Conservation (phyloP, 805 yeast species). For the Martiniozyma abietophila region DNA sequence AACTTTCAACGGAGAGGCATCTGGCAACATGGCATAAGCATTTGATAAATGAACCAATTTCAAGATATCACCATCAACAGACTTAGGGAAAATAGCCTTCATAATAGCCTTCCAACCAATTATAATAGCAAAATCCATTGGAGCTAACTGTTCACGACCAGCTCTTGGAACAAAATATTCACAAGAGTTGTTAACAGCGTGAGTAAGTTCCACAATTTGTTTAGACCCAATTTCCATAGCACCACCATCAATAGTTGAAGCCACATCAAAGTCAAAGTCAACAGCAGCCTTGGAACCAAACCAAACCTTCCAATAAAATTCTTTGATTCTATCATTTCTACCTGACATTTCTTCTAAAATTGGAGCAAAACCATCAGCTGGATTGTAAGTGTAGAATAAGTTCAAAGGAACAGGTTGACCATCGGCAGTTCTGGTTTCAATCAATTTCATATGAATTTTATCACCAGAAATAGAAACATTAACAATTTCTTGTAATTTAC, state of each 20-base stretch:
- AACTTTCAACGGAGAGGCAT: slow-evolving; percentile 79
- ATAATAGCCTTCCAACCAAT: slow-evolving; percentile 98
- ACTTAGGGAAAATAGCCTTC: slow-evolving; percentile 94
- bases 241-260: slow-evolving; percentile 61
- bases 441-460: slow-evolving; percentile 60
- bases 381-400: slow-evolving; percentile 68
- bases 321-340: slow-evolving; percentile 88
- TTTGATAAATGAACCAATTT: slow-evolving; percentile 91
- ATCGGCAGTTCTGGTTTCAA: slow-evolving; percentile 84
- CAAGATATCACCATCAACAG: slow-evolving; percentile 93
- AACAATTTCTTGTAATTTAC: slow-evolving; percentile 58
- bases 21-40: slow-evolving; percentile 88
- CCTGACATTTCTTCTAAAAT: slow-evolving; percentile 82
- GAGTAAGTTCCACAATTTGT: slow-evolving; percentile 86
- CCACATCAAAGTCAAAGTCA: slow-evolving; percentile 64
- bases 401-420: slow-evolving; percentile 64
- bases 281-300: slow-evolving; percentile 55
- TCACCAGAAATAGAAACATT: slow-evolving; percentile 44
- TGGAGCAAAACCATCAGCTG: slow-evolving; percentile 92
- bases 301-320: slow-evolving; percentile 97
- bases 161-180: slow-evolving; percentile 90
- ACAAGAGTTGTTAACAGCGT: slow-evolving; percentile 94
- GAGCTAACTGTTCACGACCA: slow-evolving; percentile 80
- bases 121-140: slow-evolving; percentile 99
- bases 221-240: slow-evolving; percentile 59